phyloP scores from a whole-genome alignment of 768 basidiomycete species.

The Boletus sp. region DNA sequence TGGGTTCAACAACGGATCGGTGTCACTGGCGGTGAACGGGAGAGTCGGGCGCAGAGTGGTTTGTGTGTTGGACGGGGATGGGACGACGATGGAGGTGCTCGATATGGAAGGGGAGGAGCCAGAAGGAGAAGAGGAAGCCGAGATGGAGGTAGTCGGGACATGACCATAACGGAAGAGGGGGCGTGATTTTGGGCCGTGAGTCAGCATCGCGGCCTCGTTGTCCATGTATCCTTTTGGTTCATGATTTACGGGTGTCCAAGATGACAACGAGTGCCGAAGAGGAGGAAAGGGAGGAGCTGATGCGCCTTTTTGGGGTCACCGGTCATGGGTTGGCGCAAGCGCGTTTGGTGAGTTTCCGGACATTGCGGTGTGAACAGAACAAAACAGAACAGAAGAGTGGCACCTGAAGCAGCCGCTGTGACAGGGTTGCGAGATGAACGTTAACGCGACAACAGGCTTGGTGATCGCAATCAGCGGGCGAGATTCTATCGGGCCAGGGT shows the following conservation, averaged over 20 bases:
- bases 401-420: constrained; percentile 13
- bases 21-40: constrained; percentile 72
- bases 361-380: constrained; percentile 43
- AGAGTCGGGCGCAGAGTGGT: constrained; percentile 70
- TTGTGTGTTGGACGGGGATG: constrained; percentile 66
- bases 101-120: constrained; percentile 69
- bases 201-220: constrained; percentile 29
- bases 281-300: constrained; percentile 28
- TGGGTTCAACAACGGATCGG: constrained; percentile 50
- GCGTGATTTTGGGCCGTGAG: constrained; percentile 17
- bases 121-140: constrained; percentile 39
- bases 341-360: constrained; percentile 34
- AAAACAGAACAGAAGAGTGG: constrained; percentile 26
- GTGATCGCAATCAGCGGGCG: constrained; percentile 25
- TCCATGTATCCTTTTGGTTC: constrained; percentile 15
- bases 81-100: constrained; percentile 65
- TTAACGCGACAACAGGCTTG: constrained; percentile 4
- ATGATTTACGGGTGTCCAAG: constrained; percentile 27
- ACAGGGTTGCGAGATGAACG: constrained; percentile 18
- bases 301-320: constrained; percentile 31
- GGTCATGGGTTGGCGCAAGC: neutral
- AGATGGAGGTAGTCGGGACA: constrained; percentile 26
- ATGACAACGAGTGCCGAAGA: neutral
- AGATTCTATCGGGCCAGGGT: constrained; percentile 26
- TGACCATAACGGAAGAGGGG: constrained; percentile 16